Evolutionary conservation across 192 early-diverging fungal genomes (phyloP), one percentile per base, ranked within the genome.

Genomic region (Physocladia obscura): DNA sequence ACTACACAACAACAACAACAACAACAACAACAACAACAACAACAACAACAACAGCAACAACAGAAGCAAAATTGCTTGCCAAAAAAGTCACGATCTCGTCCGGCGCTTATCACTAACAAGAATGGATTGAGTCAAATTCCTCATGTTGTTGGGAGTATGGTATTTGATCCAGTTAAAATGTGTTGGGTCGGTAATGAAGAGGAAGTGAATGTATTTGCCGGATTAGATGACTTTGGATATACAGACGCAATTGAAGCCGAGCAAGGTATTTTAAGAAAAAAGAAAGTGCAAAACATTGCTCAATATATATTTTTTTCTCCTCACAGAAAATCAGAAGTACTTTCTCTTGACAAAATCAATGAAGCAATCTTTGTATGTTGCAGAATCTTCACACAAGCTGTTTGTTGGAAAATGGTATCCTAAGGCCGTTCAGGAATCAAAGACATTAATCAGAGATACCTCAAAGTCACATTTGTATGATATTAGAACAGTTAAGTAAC

Each of bases 331-430:
- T 4, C 31, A 62, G 36, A 73, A 67, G 11, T 71, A 75, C 30
- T 81, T 81, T 49, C 27, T 38, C 27, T 65, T 78, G 24, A 67
- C 75, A 19, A 72, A 69, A 55, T 11, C 57, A 0, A 51, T 68
- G 35, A 70, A 71, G 22, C 71, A 81, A 64, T 67, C 56, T 11
- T 34, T 79, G 30, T 77, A 70, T 59, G 71, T 79, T 30, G 68
- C 74, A 0, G 82, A 84, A 49, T 55, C 76, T n/a, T 63, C 74
- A 22, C 82, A 84, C 65, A 84, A 84, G 69, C 71, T 84, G 30
- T 77, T 78, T 56, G 81, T 84, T 60, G 82, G 77, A 21, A 74
- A 71, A n/a, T 84, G 82, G 82, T 84, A 84, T 54, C 82, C 82
- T 3, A 76, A 71, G 44, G 77, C 76, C 13, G 37, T 79, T 34